Percentiles rank a stretch among this genome's conserved stretches.
Evolutionary conservation across 2,329 filamentous ascomycete species (phyloP).

Genomic region (Stachybotrys chlorohalonatus): DNA sequence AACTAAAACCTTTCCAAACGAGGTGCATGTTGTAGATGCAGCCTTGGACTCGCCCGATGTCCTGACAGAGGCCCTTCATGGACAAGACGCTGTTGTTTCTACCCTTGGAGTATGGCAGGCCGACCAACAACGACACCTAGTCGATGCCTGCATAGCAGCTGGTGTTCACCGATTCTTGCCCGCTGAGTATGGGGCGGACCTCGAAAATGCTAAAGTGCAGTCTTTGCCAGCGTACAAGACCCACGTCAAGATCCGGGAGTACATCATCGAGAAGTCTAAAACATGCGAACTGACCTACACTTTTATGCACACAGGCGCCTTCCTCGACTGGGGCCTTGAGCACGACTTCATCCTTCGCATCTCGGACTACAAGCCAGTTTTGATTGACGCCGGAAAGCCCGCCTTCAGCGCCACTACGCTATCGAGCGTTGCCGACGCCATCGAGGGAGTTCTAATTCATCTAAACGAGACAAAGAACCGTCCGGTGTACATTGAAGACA

Average conservation of each 20-base stretch:
- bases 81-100: not conserved
- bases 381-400: constrained; percentile 37
- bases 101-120: not conserved
- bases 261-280: not conserved
- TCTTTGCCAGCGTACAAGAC: not conserved
- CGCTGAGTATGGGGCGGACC: not conserved
- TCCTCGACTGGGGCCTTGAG: constrained; percentile 43
- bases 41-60: not conserved
- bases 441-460: constrained; percentile 33
- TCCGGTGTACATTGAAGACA: constrained; percentile 27
- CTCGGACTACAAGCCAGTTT: constrained; percentile 22
- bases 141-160: not conserved
- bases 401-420: constrained; percentile 33
- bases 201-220: not conserved
- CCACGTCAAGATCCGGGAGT: not conserved
- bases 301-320: constrained; percentile 36
- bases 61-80: not conserved
- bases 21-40: not conserved
- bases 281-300: constrained; percentile 25
- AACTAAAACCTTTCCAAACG: not conserved
- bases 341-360: constrained; percentile 28
- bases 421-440: constrained; percentile 28
- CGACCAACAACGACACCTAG: not conserved
- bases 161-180: not conserved
- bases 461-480: constrained; percentile 38